Evolutionary conservation across 1,139 yeast genomes (phyloP), one percentile per base, ranked within the genome.

Genomic region (Zygosaccharomyces pseudobailii): DNA sequence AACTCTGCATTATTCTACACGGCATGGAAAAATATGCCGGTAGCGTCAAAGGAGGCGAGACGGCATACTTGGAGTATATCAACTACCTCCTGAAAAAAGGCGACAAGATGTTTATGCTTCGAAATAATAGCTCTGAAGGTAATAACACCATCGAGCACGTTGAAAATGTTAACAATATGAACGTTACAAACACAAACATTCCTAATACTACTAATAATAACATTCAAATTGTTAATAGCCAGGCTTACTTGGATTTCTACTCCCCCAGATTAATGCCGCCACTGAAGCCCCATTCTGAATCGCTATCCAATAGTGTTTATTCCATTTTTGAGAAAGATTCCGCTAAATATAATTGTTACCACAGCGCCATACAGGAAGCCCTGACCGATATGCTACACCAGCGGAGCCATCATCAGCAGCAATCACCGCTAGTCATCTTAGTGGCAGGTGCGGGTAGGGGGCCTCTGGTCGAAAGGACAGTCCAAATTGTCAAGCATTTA

Each of bases 371-470:
- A 3, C 70, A 68, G 30, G 65, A 72, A 45, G 92, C 95, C 0
- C 53, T 86, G 7, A 53, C 59, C n/a, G 79, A 75, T 49, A 53
- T 64, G 17, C 45, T 61, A 50, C 52, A 3, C 44, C 53, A 45
- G 35, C 42, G 6, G 49, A 28, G 42, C 47, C 49, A 28, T 56
- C 39, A 38, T 17, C 34, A 38, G 17, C 41, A 38, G 32, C 22
- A 20, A n/a, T 38, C 34, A 8, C 48, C 20, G 32, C 44, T 51
- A 5, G 67, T 65, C 21, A 67, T 87, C 4, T 73, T 87, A 6
- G 75, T 89, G 1, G 82, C 84, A 3, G 97, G 97, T 0, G 95
- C 96, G 0, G 97, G 97, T 0, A 69, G 87, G 45, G 97, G 97
- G 0, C 89, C 92, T 1, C 66, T 88, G 33, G 80, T 87, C 1